A percentile compares a stretch with the other conserved stretches of the same genome.
Evolutionary conservation across 2,329 filamentous ascomycete genomes (phyloP).

Genomic region (Coleophoma crateriformis): DNA sequence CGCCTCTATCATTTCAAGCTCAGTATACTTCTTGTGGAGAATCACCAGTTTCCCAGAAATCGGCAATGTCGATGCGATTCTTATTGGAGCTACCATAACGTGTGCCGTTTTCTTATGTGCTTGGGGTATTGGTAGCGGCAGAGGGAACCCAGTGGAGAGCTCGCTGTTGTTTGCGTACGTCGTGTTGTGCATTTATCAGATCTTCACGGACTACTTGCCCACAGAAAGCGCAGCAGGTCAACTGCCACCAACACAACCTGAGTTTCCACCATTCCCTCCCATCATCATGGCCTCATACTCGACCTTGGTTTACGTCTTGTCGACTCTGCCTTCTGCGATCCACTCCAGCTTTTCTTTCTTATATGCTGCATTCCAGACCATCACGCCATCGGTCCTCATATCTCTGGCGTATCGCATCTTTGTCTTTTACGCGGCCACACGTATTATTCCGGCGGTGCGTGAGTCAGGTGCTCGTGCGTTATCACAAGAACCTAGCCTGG

Average conservation of each 20-base stretch:
- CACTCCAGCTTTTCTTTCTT: constrained; percentile 82
- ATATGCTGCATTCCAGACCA: constrained; percentile 87
- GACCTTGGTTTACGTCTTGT: constrained; percentile 78
- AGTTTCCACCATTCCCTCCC: constrained; percentile 92
- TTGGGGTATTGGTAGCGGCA: constrained; percentile 89
- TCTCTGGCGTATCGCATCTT: constrained; percentile 90
- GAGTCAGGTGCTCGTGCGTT: constrained; percentile 80
- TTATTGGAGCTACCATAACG: constrained; percentile 90
- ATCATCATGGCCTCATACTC: constrained; percentile 99
- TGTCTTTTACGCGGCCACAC: constrained; percentile 90
- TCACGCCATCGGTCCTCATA: constrained; percentile 93
- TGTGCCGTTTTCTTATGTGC: constrained; percentile 88
- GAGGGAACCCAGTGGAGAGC: constrained; percentile 92
- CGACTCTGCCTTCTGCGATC: constrained; percentile 75
- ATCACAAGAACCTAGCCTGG: constrained; percentile 77
- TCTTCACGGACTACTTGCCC: constrained; percentile 96
- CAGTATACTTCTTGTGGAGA: constrained; percentile 93
- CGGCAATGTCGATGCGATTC: constrained; percentile 82
- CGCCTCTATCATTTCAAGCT: constrained; percentile 86
- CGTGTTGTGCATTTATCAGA: constrained; percentile 98
- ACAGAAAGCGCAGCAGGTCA: constrained; percentile 51
- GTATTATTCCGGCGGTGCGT: constrained; percentile 90
- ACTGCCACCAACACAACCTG: constrained; percentile 60
- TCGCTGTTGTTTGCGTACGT: constrained; percentile 95
- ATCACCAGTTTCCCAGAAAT: constrained; percentile 92